Evolutionary conservation across 2,329 filamentous ascomycete genomes (phyloP), one percentile per base, ranked within the genome.

Genomic region (Ploettnerulaceae sp.): DNA sequence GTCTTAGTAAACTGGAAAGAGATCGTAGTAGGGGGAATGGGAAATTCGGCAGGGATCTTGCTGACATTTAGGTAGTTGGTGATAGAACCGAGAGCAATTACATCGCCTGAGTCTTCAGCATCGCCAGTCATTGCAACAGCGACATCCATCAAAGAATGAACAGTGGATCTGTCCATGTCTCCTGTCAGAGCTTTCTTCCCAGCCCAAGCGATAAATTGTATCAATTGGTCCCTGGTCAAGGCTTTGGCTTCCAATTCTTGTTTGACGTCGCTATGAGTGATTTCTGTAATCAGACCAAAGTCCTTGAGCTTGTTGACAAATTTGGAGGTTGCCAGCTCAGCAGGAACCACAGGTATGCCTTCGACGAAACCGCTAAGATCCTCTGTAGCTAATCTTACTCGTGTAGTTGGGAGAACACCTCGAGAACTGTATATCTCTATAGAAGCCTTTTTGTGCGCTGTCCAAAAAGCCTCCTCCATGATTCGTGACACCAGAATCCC

Each of bases 381-480:
- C 71, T 86, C 64, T 63, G 84, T 69, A 64, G 71, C 86, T 57
- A 95, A 77, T 25, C 93, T 86, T 26, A 96, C 88, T 56, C 86
- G 77, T 9, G 86, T 80, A 26, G 86, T 94, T n/a, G 85, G 80
- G 44, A 96, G 73, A 5, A 98, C 82, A 46, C 94, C 94, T 48
- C 84, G 81, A 15, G 85, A 95, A 1, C 90, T 96, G 55, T 94
- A 82, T 5, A 96, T 77, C 60, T 96, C 90, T 47, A 97, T 89
- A 0, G 80, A 84, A 2, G 88, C 81, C 53, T 84, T 84, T 62
- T 81, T 84, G 61, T 86, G 93, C 53, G 88, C 90, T 26, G 82
- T 94, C 93, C 93, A 98, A 64, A 98, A 98, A 0, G 89, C 87
- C 66, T 96, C 88, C 61, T 96, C 90, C 43, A 98, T 88, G 51